These are phyloP conservation scores for Nothophoma quercina DNA, from an alignment of 2,329 filamentous ascomycete species.

Conservation along the genomic window DNA sequence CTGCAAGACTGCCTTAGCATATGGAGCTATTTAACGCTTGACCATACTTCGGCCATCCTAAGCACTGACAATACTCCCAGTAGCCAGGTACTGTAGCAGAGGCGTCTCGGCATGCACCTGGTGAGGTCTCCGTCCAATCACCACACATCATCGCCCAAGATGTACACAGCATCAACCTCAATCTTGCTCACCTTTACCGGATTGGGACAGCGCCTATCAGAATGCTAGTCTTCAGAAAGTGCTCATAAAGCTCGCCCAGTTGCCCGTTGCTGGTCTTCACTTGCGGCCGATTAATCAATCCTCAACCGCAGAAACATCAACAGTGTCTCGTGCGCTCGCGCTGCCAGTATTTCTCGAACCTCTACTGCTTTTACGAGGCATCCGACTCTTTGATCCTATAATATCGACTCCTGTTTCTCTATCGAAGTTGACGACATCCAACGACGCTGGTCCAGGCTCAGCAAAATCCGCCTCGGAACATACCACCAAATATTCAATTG, in stretches of 20 bases:
- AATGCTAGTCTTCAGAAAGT: neutral
- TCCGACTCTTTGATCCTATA: too few species aligned
- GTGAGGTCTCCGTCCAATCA: slow-evolving; percentile 9
- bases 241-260: neutral
- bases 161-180: slow-evolving; percentile 32
- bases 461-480: slow-evolving; percentile 5
- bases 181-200: slow-evolving; percentile 23
- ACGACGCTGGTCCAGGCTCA: neutral
- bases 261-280: neutral
- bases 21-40: slow-evolving; percentile 5
- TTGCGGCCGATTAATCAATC: neutral
- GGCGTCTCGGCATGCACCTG: slow-evolving; percentile 9
- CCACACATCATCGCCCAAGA: neutral
- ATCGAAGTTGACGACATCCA: neutral
- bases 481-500: neutral
- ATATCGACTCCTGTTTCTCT: neutral
- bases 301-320: too few species aligned
- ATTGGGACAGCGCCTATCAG: neutral
- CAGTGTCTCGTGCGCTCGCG: too few species aligned
- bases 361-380: too few species aligned
- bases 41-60: slow-evolving; percentile 4
- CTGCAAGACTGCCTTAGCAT: neutral
- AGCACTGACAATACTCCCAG: neutral
- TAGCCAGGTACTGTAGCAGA: slow-evolving; percentile 3
- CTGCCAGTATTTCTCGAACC: too few species aligned